Evolutionary conservation across 2,329 filamentous ascomycete genomes (phyloP).

Genomic region (Dichotomopilus funicola): DNA sequence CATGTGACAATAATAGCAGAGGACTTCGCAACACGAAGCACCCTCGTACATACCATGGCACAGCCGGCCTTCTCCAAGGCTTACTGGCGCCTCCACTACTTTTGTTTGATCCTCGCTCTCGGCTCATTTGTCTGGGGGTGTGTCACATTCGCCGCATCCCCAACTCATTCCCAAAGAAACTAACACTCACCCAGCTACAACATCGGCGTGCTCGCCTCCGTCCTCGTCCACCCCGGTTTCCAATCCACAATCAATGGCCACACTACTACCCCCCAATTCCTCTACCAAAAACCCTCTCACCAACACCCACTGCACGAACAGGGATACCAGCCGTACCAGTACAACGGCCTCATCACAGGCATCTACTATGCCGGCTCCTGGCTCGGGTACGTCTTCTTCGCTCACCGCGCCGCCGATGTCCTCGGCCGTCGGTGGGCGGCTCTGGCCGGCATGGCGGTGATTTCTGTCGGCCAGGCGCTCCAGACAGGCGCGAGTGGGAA

Average conservation of each 20-base stretch:
- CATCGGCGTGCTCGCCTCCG: conserved; percentile 49
- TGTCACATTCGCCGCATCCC: no score
- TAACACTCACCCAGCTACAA: conserved; percentile 39
- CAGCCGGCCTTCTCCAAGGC: conserved; percentile 29
- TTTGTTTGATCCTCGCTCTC: conserved; percentile 49
- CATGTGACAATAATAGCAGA: no score
- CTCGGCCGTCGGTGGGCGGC: conserved; percentile 48
- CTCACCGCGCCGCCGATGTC: conserved; percentile 44
- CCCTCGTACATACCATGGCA: not conserved
- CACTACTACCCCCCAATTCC: no score
- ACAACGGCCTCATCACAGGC: conserved; percentile 47
- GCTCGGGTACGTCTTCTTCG: conserved; percentile 47
- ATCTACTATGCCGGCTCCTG: conserved; percentile 54
- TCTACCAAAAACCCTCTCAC: no score
- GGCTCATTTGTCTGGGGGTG: conserved; percentile 52
- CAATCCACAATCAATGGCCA: no score
- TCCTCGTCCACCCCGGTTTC: conserved; percentile 52
- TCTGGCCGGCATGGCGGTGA: conserved; percentile 39
- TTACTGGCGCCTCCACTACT: conserved; percentile 36
- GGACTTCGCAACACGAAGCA: no score
- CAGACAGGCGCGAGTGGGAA: conserved; percentile 39
- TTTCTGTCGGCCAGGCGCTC: conserved; percentile 43
- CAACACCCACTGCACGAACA: no score
- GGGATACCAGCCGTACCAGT: no score
- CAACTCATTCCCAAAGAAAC: not conserved